Percentiles rank a stretch among this genome's conserved stretches.
Conservation (phyloP, 2,329 filamentous ascomycete genomes). For the Xylaria sp. region DNA sequence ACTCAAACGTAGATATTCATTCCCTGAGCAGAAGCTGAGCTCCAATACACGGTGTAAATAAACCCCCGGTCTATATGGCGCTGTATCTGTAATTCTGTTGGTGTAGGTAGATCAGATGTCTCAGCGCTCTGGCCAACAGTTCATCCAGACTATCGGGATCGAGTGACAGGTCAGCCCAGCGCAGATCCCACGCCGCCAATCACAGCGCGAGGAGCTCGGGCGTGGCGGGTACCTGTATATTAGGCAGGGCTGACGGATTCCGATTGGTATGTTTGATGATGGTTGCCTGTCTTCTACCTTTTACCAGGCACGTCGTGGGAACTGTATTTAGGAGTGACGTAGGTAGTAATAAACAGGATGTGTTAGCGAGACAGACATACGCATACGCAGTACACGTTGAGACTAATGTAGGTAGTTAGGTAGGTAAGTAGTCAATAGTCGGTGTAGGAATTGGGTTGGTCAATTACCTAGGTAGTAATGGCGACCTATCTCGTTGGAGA, state of each 20-base stretch:
- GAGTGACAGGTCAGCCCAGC: slow-evolving; percentile 45
- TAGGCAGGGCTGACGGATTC: slow-evolving; percentile 11
- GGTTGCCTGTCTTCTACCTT: too few species aligned
- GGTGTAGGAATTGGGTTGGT: slow-evolving; percentile 20
- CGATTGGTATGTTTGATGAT: background rate
- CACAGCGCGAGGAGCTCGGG: background rate
- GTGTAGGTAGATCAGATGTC: slow-evolving; percentile 39
- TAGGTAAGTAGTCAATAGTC: slow-evolving; percentile 27
- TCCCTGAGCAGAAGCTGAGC: too few species aligned
- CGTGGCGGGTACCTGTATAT: slow-evolving; percentile 22
- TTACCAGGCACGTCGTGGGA: too few species aligned
- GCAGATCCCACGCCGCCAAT: slow-evolving; percentile 22
- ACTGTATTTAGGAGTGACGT: too few species aligned
- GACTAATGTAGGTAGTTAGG: background rate
- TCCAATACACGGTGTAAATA: slow-evolving; percentile 1
- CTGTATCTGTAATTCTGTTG: background rate
- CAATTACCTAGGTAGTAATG: too few species aligned
- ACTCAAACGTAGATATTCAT: too few species aligned
- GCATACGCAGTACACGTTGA: background rate
- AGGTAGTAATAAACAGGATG: slow-evolving; percentile 18
- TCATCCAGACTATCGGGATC: slow-evolving; percentile 48
- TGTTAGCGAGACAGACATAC: slow-evolving; percentile 36
- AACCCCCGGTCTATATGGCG: slow-evolving; percentile 9
- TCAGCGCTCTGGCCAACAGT: slow-evolving; percentile 51
- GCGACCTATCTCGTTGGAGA: background rate